Base-by-base conservation (phyloP, 768 basidiomycete genomes). In the Mycena galopus region DNA sequence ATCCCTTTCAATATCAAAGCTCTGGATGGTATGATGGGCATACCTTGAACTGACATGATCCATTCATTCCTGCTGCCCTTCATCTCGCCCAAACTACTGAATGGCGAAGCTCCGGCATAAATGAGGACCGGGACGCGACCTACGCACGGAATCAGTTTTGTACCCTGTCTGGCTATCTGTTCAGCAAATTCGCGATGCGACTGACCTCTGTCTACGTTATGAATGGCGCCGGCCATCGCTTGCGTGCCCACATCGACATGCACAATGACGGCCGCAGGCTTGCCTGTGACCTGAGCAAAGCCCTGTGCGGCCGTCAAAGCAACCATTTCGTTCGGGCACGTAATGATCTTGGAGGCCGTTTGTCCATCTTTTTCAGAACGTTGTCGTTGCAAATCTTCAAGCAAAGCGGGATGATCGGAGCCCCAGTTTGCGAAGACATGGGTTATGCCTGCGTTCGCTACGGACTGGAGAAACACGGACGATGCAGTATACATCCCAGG, bases 341-440 rank as follows among this genome's bases (percentile, higher is more conserved):
- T 93, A 25, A 94, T 82, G 58, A 94, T 86, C 69, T 84, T 79
- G n/a, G 88, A 84, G 3, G 80, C 63, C 1, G 88, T 87, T 25
- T 79, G 72, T 3, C 84, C 83, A 30, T 82, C 79, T 5, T 72
- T 75, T 67, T 83, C 78, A 7, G 79, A 77, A 3, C 89, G 85
- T 71, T 92, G 90, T 23, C 90, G 83, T 65, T 88, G 87, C 12
- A 94, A 84, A 33, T 93, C 93, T 74, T 93, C 93, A 29, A 94
- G 84, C 17, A 94, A 78, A 0, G 89, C 92, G 0, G 92, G 91
- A 75, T 94, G 93, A 74, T 94, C 93, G 0, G 90, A 92, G 1
- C 93, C 93, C 90, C 93, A 93, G 82, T 93, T 93, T 21, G 90
- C 91, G 76, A 93, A 92, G 11, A 87, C 88, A 77, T 92, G 90